Conservation (phyloP, 116 monocot species). For the Phalaenopsis hybrid region DNA sequence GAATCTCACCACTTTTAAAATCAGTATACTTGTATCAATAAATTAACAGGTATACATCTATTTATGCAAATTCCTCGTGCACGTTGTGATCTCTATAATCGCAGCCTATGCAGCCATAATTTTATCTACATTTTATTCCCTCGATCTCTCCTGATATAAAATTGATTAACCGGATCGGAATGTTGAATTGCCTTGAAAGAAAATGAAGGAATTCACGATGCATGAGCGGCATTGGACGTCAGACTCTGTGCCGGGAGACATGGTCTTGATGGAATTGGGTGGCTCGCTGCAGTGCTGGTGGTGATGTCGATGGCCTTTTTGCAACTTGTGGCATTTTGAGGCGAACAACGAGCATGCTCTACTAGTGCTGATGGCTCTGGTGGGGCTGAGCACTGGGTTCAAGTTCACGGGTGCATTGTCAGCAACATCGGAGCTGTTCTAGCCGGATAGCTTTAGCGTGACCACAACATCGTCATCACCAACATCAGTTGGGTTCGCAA, state of each 20-base stretch:
- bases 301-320: constrained; percentile 73
- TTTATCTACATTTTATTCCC: neutral
- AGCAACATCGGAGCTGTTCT: constrained; percentile 80
- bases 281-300: constrained; percentile 53
- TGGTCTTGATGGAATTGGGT: constrained; percentile 41
- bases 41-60: too few relatives aligned
- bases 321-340: constrained; percentile 28
- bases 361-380: constrained; percentile 49
- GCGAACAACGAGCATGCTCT: constrained; percentile 18
- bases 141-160: neutral
- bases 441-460: constrained; percentile 59
- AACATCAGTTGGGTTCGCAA: constrained; percentile 86
- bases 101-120: neutral
- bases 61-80: neutral
- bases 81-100: neutral
- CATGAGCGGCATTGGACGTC: constrained; percentile 27
- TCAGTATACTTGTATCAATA: neutral
- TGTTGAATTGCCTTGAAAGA: too few relatives aligned
- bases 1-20: neutral
- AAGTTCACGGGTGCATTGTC: constrained; percentile 70
- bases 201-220: neutral
- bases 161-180: neutral
- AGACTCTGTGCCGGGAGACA: constrained; percentile 17
- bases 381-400: constrained; percentile 84
- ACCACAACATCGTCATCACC: constrained; percentile 91